A percentile compares a stretch with the other conserved stretches of the same genome.
Conservation (phyloP, 345 rosid species). For the Dimocarpus longan region DNA sequence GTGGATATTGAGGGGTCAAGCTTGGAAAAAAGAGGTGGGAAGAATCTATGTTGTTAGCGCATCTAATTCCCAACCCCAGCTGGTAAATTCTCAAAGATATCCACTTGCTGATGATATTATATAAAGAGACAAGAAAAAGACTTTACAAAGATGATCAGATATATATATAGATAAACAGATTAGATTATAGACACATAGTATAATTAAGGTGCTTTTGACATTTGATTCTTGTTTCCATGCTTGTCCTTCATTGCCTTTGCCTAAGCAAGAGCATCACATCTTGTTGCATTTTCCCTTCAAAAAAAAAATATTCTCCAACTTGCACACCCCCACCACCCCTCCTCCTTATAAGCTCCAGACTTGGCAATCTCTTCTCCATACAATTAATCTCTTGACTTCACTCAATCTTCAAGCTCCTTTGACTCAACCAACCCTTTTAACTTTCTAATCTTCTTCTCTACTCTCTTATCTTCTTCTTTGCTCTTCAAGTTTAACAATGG, state of each 20-base stretch:
- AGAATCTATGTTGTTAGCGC: constrained; percentile 25
- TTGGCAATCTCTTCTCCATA: constrained; percentile 35
- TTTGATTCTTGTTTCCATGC: constrained; percentile 23
- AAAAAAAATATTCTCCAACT: constrained; percentile 43
- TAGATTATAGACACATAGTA: too few species aligned
- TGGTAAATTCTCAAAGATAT: constrained; percentile 26
- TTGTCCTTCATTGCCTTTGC: constrained; percentile 2
- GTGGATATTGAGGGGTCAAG: constrained; percentile 20
- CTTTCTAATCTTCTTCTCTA: neutral
- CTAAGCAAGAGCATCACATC: constrained; percentile 44
- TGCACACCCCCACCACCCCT: constrained; percentile 34
- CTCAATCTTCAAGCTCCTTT: constrained; percentile 29
- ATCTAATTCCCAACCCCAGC: constrained; percentile 23
- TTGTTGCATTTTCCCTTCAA: constrained; percentile 14
- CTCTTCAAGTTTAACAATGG: constrained; percentile 31
- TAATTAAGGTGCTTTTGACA: constrained; percentile 7
- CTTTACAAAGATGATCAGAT: constrained; percentile 28
- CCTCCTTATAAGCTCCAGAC: constrained; percentile 48
- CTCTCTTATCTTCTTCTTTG: neutral
- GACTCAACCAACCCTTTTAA: constrained; percentile 18
- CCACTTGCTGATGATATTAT: constrained; percentile 31
- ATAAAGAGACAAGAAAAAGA: constrained; percentile 33
- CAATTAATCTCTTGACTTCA: constrained; percentile 43
- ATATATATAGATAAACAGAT: too few species aligned
- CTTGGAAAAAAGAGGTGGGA: constrained; percentile 7